A percentile compares a stretch with the other conserved stretches of the same genome.
phyloP scores from a whole-genome alignment of 2,329 filamentous ascomycete species.

The Tolypocladium nubicola region DNA sequence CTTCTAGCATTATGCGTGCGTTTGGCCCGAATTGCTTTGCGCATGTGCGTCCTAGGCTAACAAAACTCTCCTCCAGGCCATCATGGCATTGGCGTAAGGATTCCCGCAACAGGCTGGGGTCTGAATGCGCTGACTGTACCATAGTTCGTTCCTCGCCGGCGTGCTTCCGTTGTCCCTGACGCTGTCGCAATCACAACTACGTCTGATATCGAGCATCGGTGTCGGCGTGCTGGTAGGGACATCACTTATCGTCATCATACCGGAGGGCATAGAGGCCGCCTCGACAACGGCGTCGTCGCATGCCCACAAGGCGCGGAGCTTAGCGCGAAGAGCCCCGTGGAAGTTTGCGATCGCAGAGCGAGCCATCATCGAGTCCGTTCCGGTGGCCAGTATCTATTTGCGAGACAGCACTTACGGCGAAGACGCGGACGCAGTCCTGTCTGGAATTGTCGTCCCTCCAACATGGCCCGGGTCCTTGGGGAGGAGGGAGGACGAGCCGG shows the following conservation, averaged over 20 bases:
- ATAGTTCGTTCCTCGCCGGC: conserved; percentile 85
- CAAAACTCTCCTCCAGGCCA: conserved; percentile 25
- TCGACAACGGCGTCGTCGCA: conserved; percentile 45
- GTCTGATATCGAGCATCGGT: conserved; percentile 83
- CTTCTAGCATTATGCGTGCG: conserved; percentile 30
- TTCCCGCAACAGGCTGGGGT: neutral
- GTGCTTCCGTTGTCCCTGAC: conserved; percentile 82
- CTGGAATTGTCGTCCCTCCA: neutral
- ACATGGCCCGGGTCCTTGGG: neutral
- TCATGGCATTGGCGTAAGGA: conserved; percentile 50
- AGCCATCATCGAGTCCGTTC: conserved; percentile 12
- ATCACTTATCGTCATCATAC: conserved; percentile 92
- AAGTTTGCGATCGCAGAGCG: conserved; percentile 13
- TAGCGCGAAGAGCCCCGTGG: conserved; percentile 22
- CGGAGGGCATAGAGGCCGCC: conserved; percentile 87
- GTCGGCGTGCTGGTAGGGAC: conserved; percentile 92
- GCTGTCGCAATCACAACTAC: conserved; percentile 75
- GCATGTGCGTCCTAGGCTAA: neutral
- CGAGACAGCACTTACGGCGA: neutral
- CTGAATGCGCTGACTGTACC: neutral
- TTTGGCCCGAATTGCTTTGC: conserved; percentile 2
- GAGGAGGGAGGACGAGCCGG: neutral
- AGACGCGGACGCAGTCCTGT: neutral
- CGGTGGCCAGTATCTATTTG: conserved; percentile 5
- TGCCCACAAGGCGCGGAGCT: conserved; percentile 21